Evolutionary conservation across 2,329 filamentous ascomycete genomes (phyloP).

Genomic region (Parastagonospora avenae): DNA sequence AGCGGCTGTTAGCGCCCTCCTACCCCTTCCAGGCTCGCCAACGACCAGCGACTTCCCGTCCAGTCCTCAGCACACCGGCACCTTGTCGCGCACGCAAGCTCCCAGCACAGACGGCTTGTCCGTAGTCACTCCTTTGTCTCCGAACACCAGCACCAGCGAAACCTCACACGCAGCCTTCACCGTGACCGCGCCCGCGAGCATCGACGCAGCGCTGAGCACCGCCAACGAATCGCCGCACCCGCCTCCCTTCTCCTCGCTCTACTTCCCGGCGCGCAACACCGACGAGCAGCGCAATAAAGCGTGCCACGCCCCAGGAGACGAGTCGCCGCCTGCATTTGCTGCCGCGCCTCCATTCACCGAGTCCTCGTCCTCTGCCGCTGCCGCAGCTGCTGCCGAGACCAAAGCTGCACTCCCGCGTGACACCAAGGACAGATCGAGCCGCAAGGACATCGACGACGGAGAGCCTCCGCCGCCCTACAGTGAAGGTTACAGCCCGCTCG

Average conservation of each 20-base stretch:
- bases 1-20: slow-evolving; percentile 31
- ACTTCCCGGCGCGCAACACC: slow-evolving; percentile 57
- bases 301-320: slow-evolving; percentile 40
- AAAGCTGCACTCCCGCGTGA: slow-evolving; percentile 84
- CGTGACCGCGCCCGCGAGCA: slow-evolving; percentile 43
- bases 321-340: slow-evolving; percentile 56
- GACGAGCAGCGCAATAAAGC: slow-evolving; percentile 56
- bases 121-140: slow-evolving; percentile 51
- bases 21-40: slow-evolving; percentile 31
- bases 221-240: slow-evolving; percentile 60
- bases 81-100: slow-evolving; percentile 52
- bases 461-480: slow-evolving; percentile 96
- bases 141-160: slow-evolving; percentile 31
- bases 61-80: slow-evolving; percentile 41
- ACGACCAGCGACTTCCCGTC: slow-evolving; percentile 16
- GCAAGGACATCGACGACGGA: slow-evolving; percentile 76
- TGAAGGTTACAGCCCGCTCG: slow-evolving; percentile 89
- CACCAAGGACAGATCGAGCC: slow-evolving; percentile 73
- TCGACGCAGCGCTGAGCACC: slow-evolving; percentile 45
- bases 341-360: slow-evolving; percentile 58
- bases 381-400: slow-evolving; percentile 67
- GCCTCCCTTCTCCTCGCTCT: slow-evolving; percentile 68
- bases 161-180: slow-evolving; percentile 33
- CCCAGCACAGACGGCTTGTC: slow-evolving; percentile 50
- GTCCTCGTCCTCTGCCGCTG: slow-evolving; percentile 51